Evolutionary conservation across 2,329 filamentous ascomycete species (phyloP).

Genomic region (Alternaria arborescens): DNA sequence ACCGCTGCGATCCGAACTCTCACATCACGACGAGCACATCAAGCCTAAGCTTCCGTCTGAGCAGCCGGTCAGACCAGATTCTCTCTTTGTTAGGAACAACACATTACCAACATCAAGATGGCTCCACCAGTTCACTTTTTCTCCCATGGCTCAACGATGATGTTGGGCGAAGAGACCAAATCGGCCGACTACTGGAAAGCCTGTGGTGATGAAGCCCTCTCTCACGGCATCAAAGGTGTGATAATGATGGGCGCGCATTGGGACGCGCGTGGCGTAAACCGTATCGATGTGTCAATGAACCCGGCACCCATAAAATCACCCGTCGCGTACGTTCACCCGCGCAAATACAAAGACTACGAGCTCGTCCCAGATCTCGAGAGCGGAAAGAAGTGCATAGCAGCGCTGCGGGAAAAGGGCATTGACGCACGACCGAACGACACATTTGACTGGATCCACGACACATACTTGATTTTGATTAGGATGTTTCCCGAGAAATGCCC

Average conservation of each 20-base stretch:
- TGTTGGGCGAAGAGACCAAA: constrained; percentile 70
- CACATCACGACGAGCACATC: neutral
- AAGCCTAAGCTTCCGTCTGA: neutral
- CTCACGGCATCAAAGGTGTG: constrained; percentile 67
- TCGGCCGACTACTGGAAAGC: constrained; percentile 73
- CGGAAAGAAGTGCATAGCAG: constrained; percentile 59
- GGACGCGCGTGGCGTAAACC: constrained; percentile 63
- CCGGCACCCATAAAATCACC: constrained; percentile 68
- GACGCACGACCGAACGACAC: constrained; percentile 60
- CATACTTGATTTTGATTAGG: constrained; percentile 71
- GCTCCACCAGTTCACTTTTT: constrained; percentile 70
- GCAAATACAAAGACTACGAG: constrained; percentile 70
- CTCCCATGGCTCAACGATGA: constrained; percentile 76
- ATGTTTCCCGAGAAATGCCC: constrained; percentile 73
- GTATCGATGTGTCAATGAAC: constrained; percentile 69
- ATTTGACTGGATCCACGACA: constrained; percentile 79
- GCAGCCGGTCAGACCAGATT: neutral
- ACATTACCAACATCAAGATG: constrained; percentile 22
- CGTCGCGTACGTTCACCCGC: constrained; percentile 71
- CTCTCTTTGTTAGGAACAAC: neutral
- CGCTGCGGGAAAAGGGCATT: constrained; percentile 64
- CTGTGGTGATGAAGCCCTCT: constrained; percentile 69
- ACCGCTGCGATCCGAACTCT: neutral
- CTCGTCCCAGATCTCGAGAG: constrained; percentile 67
- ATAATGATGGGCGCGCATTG: constrained; percentile 77